Evolutionary conservation across 768 basidiomycete species (phyloP).

Genomic region (Mycena floridula): DNA sequence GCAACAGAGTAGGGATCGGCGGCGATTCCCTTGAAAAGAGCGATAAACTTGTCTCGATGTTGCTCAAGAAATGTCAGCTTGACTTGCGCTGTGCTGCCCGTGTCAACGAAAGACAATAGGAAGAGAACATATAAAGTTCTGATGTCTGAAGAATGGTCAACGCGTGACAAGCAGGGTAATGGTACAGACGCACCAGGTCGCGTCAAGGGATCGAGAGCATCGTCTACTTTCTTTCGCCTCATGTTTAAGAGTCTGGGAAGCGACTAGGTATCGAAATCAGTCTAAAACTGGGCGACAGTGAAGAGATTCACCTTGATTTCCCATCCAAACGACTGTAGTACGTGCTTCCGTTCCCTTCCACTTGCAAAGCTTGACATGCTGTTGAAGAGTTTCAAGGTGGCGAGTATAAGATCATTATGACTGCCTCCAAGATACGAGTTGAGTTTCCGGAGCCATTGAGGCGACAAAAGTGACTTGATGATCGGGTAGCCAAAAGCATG

Average conservation of each 20-base stretch:
- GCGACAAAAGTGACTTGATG: conserved; percentile 51
- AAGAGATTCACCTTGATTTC: conserved; percentile 54
- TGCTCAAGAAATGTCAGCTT: conserved; percentile 69
- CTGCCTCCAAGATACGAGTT: conserved; percentile 57
- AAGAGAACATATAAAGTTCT: conserved; percentile 71
- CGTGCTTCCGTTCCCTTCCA: conserved; percentile 54
- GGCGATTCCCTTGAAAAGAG: conserved; percentile 65
- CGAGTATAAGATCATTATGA: conserved; percentile 61
- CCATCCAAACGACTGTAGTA: conserved; percentile 73
- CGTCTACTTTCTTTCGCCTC: conserved; percentile 54
- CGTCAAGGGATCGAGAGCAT: conserved; percentile 31
- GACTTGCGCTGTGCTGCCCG: conserved; percentile 36
- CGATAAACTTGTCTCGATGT: conserved; percentile 55
- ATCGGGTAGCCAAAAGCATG: conserved; percentile 60
- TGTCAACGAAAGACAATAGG: conserved; percentile 64
- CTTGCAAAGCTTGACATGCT: conserved; percentile 57
- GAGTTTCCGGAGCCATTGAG: conserved; percentile 48
- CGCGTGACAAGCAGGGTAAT: neutral
- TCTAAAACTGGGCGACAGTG: neutral
- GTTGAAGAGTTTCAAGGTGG: conserved; percentile 59
- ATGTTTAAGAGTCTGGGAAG: conserved; percentile 63
- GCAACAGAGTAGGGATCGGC: conserved; percentile 62
- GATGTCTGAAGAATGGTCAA: conserved; percentile 48
- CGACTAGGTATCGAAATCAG: conserved; percentile 30
- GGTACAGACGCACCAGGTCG: conserved; percentile 46